Conservation (phyloP, 306 rosid species). For the Castanea crenata region DNA sequence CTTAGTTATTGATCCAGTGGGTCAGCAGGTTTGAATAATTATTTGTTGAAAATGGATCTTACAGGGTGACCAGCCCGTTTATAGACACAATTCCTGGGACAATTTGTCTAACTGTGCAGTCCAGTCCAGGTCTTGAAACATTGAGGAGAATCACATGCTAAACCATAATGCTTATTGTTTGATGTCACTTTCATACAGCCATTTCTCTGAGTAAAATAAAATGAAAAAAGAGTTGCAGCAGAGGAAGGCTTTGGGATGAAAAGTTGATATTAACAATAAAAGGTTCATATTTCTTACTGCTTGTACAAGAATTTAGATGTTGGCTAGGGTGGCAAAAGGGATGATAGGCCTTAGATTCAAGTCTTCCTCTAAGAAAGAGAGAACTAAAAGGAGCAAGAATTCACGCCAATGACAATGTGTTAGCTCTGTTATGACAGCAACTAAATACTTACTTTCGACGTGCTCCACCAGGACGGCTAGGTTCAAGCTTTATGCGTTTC, state of each 20-base stretch:
- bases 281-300: background rate
- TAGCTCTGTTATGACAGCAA: constrained; percentile 1
- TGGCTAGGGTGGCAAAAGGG: background rate
- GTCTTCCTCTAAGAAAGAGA: background rate
- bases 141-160: background rate
- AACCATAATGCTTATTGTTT: background rate
- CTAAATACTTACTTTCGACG: constrained; percentile 73
- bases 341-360: background rate
- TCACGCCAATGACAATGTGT: background rate
- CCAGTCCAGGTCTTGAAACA: background rate
- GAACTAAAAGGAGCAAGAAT: background rate
- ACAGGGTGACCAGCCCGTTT: background rate
- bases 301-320: background rate
- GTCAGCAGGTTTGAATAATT: background rate
- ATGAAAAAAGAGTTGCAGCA: background rate
- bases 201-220: background rate
- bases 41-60: background rate
- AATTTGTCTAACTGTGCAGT: background rate
- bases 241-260: background rate
- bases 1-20: background rate
- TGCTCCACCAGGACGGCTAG: constrained; percentile 98
- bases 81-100: background rate
- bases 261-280: background rate
- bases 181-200: background rate
- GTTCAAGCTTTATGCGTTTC: constrained; percentile 94